Base-by-base conservation (phyloP, 805 yeast genomes). In the Yarrowia sp. region DNA sequence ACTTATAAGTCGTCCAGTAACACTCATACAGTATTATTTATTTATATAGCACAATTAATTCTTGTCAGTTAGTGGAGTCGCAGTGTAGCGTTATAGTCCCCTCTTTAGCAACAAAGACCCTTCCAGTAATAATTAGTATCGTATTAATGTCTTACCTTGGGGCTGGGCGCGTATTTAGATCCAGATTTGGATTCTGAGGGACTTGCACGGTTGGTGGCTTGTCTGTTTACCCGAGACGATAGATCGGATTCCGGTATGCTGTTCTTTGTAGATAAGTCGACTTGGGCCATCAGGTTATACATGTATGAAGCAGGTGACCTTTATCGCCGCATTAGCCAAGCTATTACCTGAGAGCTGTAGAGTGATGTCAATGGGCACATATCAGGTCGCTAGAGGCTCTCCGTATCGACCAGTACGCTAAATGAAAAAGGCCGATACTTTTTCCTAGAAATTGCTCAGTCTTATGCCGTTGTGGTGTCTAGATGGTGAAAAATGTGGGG, bases 11-110 rank as follows among this genome's bases (percentile, higher is more conserved):
- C 58, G 26, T 3, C 11, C 43, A 16, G 38, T 12, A n/a, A 12
- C 59, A 32, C 48, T 56, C 63, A 56, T 41, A 41, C 63, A 56
- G 63, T 56, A 41, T 41, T 56, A 56, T 56, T 56, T 56, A 56
- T 56, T 56, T 56, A 56, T 56, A 56, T 56, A 42, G 22, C 63
- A 56, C 48, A 56, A 56, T 26, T 56, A 56, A 56, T 56, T 26
- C 36, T 56, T 56, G 63, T 26, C 48, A 56, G 63, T 22, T 41
- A 10, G 7, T 19, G 12, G 14, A n/a, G 40, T 7, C 36, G 5
- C 7, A 26, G 41, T 35, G 19, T 15, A 8, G 41, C 5, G n/a
- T 50, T 49, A n/a, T 38, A 16, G 46, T 22, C 52, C 16, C 36
- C 52, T 26, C 35, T 26, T 14, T 14, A 8, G 32, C n/a, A 22